Conservation (phyloP, 805 yeast genomes). For the Wickerhamomyces strasburgensis region DNA sequence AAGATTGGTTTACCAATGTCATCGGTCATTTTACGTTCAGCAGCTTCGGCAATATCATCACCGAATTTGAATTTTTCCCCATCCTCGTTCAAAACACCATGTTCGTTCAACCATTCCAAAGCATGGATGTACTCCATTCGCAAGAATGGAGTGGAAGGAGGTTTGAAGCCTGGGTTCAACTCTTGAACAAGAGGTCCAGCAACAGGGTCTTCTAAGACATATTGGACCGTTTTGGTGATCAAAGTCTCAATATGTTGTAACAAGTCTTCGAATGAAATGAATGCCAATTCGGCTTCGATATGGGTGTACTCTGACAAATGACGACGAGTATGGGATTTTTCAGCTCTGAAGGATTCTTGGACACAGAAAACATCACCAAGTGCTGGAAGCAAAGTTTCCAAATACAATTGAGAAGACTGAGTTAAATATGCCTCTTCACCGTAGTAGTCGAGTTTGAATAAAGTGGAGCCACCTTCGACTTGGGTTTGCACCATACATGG, state of each 20-base stretch:
- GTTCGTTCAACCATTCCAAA: constrained; percentile 93
- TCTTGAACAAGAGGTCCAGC: constrained; percentile 87
- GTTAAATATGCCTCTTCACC: constrained; percentile 96
- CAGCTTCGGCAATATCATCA: constrained; percentile 99
- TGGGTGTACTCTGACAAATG: constrained; percentile 97
- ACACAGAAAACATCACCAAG: constrained; percentile 96
- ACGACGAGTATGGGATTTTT: constrained; percentile 97
- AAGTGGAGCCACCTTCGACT: constrained; percentile 98
- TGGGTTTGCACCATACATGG: constrained; percentile 99
- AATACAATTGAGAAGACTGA: constrained; percentile 93
- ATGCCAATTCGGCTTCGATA: constrained; percentile 90
- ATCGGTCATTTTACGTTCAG: constrained; percentile 98
- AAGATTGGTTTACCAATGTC: constrained; percentile 88
- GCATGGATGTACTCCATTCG: constrained; percentile 92
- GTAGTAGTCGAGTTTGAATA: constrained; percentile 88
- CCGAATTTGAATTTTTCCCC: constrained; percentile 92
- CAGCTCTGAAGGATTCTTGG: constrained; percentile 99
- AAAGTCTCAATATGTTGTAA: constrained; percentile 80
- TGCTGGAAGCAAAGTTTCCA: constrained; percentile 94
- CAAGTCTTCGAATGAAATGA: constrained; percentile 81
- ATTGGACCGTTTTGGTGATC: constrained; percentile 62
- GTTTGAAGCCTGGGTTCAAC: constrained; percentile 84
- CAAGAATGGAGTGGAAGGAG: constrained; percentile 83
- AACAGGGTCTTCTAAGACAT: constrained; percentile 82
- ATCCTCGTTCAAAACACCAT: constrained; percentile 90